phyloP scores from a whole-genome alignment of 2,329 filamentous ascomycete genomes.

The Tolypocladium ophioglossoides region DNA sequence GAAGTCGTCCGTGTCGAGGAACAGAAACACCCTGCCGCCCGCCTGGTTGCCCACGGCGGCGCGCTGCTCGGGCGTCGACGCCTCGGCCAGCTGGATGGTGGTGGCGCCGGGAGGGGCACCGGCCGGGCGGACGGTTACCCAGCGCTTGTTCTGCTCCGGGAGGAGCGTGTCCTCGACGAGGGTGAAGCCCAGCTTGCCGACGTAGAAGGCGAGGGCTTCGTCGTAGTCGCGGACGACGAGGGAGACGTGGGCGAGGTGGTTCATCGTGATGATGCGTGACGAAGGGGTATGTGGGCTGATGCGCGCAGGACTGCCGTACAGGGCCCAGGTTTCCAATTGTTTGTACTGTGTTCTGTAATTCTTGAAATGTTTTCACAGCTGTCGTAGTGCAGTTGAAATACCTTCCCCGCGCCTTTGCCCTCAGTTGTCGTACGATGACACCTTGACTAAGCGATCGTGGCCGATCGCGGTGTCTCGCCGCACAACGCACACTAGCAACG shows the following conservation, averaged over 20 bases:
- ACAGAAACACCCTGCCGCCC: slow-evolving; percentile 7
- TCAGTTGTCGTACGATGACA: neutral
- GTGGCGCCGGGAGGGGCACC: neutral
- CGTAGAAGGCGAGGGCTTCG: slow-evolving; percentile 7
- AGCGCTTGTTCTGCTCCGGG: slow-evolving; percentile 4
- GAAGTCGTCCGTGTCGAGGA: slow-evolving; percentile 9
- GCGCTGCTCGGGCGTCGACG: slow-evolving; percentile 5
- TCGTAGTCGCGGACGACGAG: slow-evolving; percentile 8
- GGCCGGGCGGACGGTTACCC: slow-evolving; percentile 3
- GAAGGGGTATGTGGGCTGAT: neutral
- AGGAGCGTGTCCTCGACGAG: slow-evolving; percentile 6
- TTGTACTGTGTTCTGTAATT: too few species aligned
- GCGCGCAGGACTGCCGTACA: neutral
- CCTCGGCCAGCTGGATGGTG: slow-evolving; percentile 4
- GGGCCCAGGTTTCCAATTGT: too few species aligned
- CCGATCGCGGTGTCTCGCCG: too few species aligned
- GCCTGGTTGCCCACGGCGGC: slow-evolving; percentile 6
- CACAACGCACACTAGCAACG: too few species aligned
- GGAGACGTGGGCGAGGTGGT: slow-evolving; percentile 4
- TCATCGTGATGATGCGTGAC: neutral
- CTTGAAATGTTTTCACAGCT: too few species aligned
- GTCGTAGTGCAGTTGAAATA: neutral
- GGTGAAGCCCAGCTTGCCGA: slow-evolving; percentile 7
- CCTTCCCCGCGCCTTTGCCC: neutral
- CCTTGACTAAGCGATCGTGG: neutral